These are phyloP conservation scores for Podospora conica DNA, from an alignment of 495 filamentous ascomycete genomes.

Conservation along the genomic window DNA sequence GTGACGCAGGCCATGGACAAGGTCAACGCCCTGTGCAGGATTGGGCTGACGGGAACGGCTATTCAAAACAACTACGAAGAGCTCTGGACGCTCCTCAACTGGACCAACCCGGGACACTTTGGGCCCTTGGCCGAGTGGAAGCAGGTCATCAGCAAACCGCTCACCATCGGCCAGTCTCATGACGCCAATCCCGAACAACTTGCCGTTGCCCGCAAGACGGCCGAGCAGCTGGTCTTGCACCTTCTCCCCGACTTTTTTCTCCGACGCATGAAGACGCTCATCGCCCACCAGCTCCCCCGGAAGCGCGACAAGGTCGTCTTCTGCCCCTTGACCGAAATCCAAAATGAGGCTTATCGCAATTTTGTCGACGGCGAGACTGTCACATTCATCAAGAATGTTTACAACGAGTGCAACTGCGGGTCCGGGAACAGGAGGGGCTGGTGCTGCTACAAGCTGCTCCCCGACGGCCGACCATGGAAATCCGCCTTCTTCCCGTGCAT, in stretches of 20 bases:
- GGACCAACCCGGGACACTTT: slow-evolving; percentile 87
- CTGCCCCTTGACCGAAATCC: slow-evolving; percentile 79
- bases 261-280: slow-evolving; percentile 85
- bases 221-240: slow-evolving; percentile 78
- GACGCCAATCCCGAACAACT: slow-evolving; percentile 84
- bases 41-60: slow-evolving; percentile 91
- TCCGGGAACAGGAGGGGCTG: slow-evolving; percentile 69
- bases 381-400: slow-evolving; percentile 58
- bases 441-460: slow-evolving; percentile 64
- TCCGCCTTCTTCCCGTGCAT: slow-evolving; percentile 82
- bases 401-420: slow-evolving; percentile 63
- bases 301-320: slow-evolving; percentile 94
- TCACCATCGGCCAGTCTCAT: slow-evolving; percentile 80
- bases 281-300: slow-evolving; percentile 91
- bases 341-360: slow-evolving; percentile 79
- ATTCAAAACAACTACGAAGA: slow-evolving; percentile 99
- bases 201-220: slow-evolving; percentile 72
- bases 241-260: slow-evolving; percentile 90
- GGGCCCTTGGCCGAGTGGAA: slow-evolving; percentile 77
- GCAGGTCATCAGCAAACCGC: slow-evolving; percentile 64
- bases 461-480: slow-evolving; percentile 63
- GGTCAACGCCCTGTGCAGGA: slow-evolving; percentile 85
- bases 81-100: slow-evolving; percentile 93
- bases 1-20: slow-evolving; percentile 85
- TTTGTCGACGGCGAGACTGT: slow-evolving; percentile 68